A percentile compares a stretch with the other conserved stretches of the same genome.
Conservation (phyloP, 139 green algal genomes). For the Raphidocelis subcapitata region DNA sequence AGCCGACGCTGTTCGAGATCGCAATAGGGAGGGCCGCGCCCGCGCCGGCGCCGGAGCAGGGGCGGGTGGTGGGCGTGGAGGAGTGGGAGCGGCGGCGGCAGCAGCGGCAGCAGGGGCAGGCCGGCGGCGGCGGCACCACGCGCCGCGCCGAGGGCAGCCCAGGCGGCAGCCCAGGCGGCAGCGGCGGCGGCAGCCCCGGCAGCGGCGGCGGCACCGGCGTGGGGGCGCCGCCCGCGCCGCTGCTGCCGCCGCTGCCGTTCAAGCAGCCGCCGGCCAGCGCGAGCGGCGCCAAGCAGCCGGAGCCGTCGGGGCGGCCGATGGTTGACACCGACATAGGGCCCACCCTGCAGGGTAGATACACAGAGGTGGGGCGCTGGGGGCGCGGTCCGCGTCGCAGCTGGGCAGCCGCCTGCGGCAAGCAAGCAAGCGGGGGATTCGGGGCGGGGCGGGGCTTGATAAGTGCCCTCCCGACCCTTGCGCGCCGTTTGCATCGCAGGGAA, state of each 20-base stretch:
- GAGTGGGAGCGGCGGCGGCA: not conserved
- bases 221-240: no score
- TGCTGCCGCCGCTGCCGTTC: no score
- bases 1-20: slow-evolving; percentile 61
- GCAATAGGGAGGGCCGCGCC: slow-evolving; percentile 36
- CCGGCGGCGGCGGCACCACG: no score
- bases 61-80: not conserved
- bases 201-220: no score
- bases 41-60: not conserved
- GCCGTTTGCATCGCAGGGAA: no score
- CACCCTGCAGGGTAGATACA: slow-evolving; percentile 63
- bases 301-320: slow-evolving; percentile 6
- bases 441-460: no score
- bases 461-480: no score
- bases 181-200: no score
- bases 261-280: not conserved
- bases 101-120: not conserved
- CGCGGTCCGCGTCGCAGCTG: not conserved
- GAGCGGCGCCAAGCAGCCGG: slow-evolving; percentile 6
- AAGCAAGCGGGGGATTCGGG: no score
- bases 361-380: slow-evolving; percentile 48
- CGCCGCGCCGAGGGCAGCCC: no score
- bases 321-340: slow-evolving; percentile 50
- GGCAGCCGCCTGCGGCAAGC: no score
- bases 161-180: no score